Evolutionary conservation across 2,329 filamentous ascomycete genomes (phyloP).

Genomic region (Aspergillus ochraceus): DNA sequence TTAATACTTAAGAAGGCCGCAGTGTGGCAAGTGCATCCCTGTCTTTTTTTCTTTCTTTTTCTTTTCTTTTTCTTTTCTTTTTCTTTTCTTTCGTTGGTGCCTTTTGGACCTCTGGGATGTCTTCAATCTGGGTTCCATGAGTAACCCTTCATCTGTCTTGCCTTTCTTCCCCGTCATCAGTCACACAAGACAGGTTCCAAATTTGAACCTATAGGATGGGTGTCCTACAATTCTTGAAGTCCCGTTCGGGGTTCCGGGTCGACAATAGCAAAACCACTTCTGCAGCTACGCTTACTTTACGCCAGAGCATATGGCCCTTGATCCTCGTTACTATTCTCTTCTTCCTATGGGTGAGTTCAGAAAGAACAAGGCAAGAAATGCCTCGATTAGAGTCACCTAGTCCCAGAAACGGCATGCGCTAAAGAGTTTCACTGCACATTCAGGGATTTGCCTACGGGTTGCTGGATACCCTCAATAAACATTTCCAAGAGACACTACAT

Average conservation of each 20-base stretch:
- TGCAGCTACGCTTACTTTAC: slow-evolving; percentile 43
- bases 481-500: slow-evolving; percentile 58
- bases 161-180: not conserved
- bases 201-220: slow-evolving; percentile 24
- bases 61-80: not conserved
- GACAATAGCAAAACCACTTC: slow-evolving; percentile 40
- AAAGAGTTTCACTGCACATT: not conserved
- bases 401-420: not conserved
- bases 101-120: not conserved
- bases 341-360: slow-evolving; percentile 50
- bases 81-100: not conserved
- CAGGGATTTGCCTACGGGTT: slow-evolving; percentile 52
- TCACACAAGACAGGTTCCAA: not conserved
- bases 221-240: slow-evolving; percentile 28
- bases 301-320: slow-evolving; percentile 47
- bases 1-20: not conserved
- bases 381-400: not conserved
- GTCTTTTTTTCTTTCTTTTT: not conserved
- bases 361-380: not conserved
- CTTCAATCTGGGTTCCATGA: not conserved
- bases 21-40: not conserved
- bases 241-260: slow-evolving; percentile 32
- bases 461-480: slow-evolving; percentile 53
- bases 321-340: slow-evolving; percentile 50
- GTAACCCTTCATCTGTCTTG: not conserved